Base-by-base conservation (phyloP, 1,284 basidiomycete species). In the Cryptococcus amylolentus region DNA sequence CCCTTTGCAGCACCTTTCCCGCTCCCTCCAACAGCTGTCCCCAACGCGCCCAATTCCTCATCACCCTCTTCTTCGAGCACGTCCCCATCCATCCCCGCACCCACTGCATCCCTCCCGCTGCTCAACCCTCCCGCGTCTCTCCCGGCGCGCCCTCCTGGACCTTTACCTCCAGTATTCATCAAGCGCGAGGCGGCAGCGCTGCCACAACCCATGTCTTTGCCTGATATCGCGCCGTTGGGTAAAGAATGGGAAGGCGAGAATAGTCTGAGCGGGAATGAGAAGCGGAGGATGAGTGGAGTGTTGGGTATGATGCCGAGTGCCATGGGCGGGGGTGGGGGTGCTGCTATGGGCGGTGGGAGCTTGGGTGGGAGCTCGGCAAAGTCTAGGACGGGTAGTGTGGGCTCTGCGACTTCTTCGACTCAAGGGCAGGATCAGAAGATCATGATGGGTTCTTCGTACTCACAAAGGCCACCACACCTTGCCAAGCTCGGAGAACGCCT, bases 121-220 rank as follows among this genome's bases (percentile, higher is more conserved):
- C 38, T 27, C 14, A 47, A 58, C 2, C 31, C 31, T 35, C 62
- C 63, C 8, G 27, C 53, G 14, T 61, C 60, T 4, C 55, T 72
- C 7, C 70, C 70, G 4, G 39, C 53, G 1, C 52, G 55, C 51
- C 70, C 70, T 9, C 31, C 31, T 1, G 44, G 52, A 3, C 54
- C 54, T 5, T 54, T 69, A 12, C 60, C 70, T 8, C 70, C 70
- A 3, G 64, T 71, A 2, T 70, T 69, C 54, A 55, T 70, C 49
- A 65, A 66, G 49, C 57, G 64, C 20, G 70, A 72, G 49, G 61
- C 66, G 4, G 67, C 68, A 0, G 62, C 66, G 3, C 51, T 72
- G 14, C 68, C 70, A 13, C 67, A 69, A 47, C 62, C 67, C 4
- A 72, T 72, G 70, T 49, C 68, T 1, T 51, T 70, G 16, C 64